Evolutionary conservation across 2,329 filamentous ascomycete genomes (phyloP), one percentile per base, ranked within the genome.

Genomic region (Colletotrichum euphorbiae): DNA sequence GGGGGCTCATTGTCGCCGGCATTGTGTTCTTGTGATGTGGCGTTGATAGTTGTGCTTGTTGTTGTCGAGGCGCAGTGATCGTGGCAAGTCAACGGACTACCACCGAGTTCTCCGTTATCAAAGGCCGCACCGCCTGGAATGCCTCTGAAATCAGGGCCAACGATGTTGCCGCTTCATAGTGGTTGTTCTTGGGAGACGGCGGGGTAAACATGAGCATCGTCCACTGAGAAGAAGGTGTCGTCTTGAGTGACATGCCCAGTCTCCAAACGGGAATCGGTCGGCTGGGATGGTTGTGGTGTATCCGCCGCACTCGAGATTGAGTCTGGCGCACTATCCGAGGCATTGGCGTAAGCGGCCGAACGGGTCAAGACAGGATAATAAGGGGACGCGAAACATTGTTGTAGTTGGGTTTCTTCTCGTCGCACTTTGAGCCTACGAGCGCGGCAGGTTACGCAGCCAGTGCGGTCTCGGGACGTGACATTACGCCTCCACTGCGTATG

Each of bases 391-490:
- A 17, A 38, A 59, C 54, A 12, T 65, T 60, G 45, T 65, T 43
- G 59, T 81, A 83, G 0, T 74, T 69, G 2, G 81, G 81, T 60
- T 80, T 80, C 46, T 73, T 76, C 58, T 82, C 81, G 62, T 83
- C 81, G 71, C 81, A 83, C 62, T 83, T 83, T 83, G 3, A 80
- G 82, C 70, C 80, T 78, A 46, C 81, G 74, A 3, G 80, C 78
- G 19, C 81, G 76, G 62, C 81, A 83, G 0, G 61, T 64, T 3
- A 64, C 43, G 36, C 61, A 64, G 54, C 61, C 52, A 17, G 61
- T 59, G 33, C 61, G 61, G 9, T 58, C 45, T 8, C 61, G 54
- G 0, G 61, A 38, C 12, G 61, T 64, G 15, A 64, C 61, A 50
- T 64, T 58, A 19, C 61, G 61, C 28, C 43, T 58, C n/a, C n/a